Evolutionary conservation across 768 basidiomycete genomes (phyloP), one percentile per base, ranked within the genome.

Genomic region (Cystofilobasidium ferigula): DNA sequence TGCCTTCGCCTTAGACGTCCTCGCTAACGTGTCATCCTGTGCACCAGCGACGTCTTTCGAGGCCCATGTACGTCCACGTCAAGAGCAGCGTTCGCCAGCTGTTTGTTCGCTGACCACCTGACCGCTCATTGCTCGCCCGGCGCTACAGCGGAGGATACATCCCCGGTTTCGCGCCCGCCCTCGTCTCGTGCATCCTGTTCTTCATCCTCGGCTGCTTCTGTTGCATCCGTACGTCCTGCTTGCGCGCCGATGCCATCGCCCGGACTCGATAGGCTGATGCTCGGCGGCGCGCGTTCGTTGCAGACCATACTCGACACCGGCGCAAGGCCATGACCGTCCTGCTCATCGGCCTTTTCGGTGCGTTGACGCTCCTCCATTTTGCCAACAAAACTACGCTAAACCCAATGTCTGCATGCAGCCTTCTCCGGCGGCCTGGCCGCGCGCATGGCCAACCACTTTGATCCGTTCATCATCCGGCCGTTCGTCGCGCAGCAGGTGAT

Each of bases 401-500:
- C 48, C 28, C 30, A 2, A 10, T 54, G 28, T 9, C 3, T 54
- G 9, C 51, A 8, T n/a, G 28, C 16, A 54, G 51, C 51, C 30
- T 54, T 54, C 51, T 26, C 51, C 28, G 51, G 51, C 26, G 51
- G 51, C 30, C 51, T 54, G 3, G 51, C 28, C 18, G 51, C 51
- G 1, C 51, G 51, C 12, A 6, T 32, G 18, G 51, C 51, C 28
- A 54, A 54, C 30, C 51, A 54, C 30, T 54, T 3, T 28, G 26
- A 28, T 5, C 51, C 51, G 4, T 54, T 12, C 51, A 13, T 32
- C 26, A 12, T 54, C 51, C 2, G 30, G 2, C 51, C 51, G 51
- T 54, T 54, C 51, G 30, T 54, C 28, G 51, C 51, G 1, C 51
- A 54, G 51, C 51, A 54, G 51, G 51, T 54, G 28, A 54, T 54